phyloP scores from a whole-genome alignment of 116 monocot genomes.

The Phalaenopsis hybrid region DNA sequence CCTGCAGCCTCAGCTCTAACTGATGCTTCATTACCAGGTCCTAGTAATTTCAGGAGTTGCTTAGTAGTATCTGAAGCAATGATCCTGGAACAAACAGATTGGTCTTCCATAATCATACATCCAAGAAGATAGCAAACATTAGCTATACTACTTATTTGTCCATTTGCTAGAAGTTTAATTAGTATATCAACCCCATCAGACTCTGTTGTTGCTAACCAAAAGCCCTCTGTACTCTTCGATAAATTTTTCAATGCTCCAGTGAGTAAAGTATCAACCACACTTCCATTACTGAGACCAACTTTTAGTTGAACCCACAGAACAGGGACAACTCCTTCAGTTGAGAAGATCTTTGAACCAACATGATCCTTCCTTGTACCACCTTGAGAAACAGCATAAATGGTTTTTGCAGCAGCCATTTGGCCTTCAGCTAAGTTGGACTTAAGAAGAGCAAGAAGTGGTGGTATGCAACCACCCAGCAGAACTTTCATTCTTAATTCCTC shows the following conservation, averaged over 20 bases:
- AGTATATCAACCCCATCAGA: constrained; percentile 77
- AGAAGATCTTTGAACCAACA: constrained; percentile 98
- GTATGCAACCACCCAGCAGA: constrained; percentile 91
- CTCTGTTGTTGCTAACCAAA: constrained; percentile 70
- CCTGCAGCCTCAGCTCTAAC: constrained; percentile 96
- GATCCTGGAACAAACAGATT: constrained; percentile 67
- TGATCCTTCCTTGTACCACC: constrained; percentile 81
- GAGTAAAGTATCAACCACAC: constrained; percentile 61
- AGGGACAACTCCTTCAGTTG: constrained; percentile 98
- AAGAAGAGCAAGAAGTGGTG: constrained; percentile 81
- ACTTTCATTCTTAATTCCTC: constrained; percentile 96
- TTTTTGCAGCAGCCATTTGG: constrained; percentile 83
- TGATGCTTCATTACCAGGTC: constrained; percentile 77
- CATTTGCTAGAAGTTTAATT: constrained; percentile 69
- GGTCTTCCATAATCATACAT: constrained; percentile 78
- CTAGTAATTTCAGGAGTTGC: constrained; percentile 78
- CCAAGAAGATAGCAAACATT: constrained; percentile 94
- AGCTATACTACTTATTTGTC: constrained; percentile 49
- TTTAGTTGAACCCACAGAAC: constrained; percentile 83
- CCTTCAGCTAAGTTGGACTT: constrained; percentile 79
- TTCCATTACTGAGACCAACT: constrained; percentile 53
- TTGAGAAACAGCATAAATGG: constrained; percentile 96
- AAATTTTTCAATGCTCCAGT: constrained; percentile 83
- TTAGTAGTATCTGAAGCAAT: constrained; percentile 63
- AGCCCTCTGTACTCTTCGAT: constrained; percentile 66